Percentiles rank a stretch among this genome's conserved stretches.
phyloP scores from a whole-genome alignment of 352 stramenopile genomes.

The Thalassiosira allenii region DNA sequence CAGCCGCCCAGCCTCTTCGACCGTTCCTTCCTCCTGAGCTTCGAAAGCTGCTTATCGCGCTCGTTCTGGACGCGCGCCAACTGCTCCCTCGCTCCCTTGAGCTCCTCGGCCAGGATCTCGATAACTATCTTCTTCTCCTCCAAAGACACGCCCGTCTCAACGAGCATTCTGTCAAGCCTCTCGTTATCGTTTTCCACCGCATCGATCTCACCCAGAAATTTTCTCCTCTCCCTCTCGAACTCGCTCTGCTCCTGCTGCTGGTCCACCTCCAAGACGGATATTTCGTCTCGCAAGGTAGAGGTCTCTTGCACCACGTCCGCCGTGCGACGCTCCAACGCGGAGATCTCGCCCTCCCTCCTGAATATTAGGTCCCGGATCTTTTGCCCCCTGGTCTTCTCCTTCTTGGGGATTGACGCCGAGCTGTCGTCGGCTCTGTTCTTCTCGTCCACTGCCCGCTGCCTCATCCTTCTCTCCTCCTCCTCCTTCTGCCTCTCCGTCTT shows the following conservation, averaged over 20 bases:
- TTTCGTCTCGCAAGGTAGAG: slow-evolving; percentile 20
- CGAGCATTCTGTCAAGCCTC: slow-evolving; percentile 14
- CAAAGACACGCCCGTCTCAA: slow-evolving; percentile 23
- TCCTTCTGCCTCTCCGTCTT: not conserved
- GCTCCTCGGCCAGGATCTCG: slow-evolving; percentile 30
- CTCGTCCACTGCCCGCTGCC: not conserved
- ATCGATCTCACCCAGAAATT: slow-evolving; percentile 21
- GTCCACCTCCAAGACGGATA: slow-evolving; percentile 19
- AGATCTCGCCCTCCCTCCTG: slow-evolving; percentile 26
- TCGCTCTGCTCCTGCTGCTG: not conserved
- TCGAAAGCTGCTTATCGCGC: too few species aligned
- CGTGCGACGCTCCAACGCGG: slow-evolving; percentile 18
- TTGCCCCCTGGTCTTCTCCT: slow-evolving; percentile 3
- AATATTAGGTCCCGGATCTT: slow-evolving; percentile 12
- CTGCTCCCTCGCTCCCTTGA: slow-evolving; percentile 16
- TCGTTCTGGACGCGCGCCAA: slow-evolving; percentile 19
- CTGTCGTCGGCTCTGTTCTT: slow-evolving; percentile 5
- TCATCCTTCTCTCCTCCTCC: not conserved
- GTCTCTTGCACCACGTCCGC: slow-evolving; percentile 10
- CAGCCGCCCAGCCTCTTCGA: too few species aligned
- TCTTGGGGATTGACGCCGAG: not conserved
- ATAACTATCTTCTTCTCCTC: slow-evolving; percentile 30
- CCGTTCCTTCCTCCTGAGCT: slow-evolving; percentile 9
- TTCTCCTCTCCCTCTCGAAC: slow-evolving; percentile 1
- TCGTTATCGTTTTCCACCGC: slow-evolving; percentile 21